Base-by-base conservation (phyloP, 2,329 filamentous ascomycete species). In the Alternaria brassicae region DNA sequence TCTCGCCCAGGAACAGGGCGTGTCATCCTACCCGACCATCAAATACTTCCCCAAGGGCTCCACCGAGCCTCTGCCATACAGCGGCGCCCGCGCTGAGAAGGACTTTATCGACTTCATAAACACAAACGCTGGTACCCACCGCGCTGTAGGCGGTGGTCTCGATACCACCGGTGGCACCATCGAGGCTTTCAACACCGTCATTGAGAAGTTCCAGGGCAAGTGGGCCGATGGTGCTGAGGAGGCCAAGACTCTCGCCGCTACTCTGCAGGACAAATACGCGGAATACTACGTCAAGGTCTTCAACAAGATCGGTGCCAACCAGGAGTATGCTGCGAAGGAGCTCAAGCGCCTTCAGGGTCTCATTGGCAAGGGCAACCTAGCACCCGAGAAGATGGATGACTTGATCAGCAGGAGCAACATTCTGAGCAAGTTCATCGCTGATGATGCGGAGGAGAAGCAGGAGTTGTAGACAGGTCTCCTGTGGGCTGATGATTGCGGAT, bases 231-330 rank as follows among this genome's bases (percentile, higher is more conserved):
- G 92, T 21, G 83, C 87, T 32, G 84, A 84, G 41, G 90, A 96
- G 80, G 84, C 91, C 53, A 89, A 90, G 82, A 89, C 90, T 81
- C 86, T 88, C 61, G 89, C 89, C 21, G 84, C 85, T 69, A 82
- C 80, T 51, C 78, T 95, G 52, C 86, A 89, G 81, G 88, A 89
- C 79, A 92, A 91, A 83, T 96, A 94, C 75, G 92, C 92, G 45
- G 86, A 93, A 80, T 99, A 99, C 86, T 98, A 99, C 79, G 84
- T 95, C 77, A 92, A 91, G 77, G 93, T 96, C 54, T 90, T 95
- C 61, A 87, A 91, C 77, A 98, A 97, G 88, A 82, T 95, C 65
- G 84, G 83, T 76, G 84, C 89, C 78, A 96, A 90, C 81, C 84
- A 90, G 62, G 89, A 84, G 52, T 97, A 92, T 75, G 92, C 88